phyloP scores from a whole-genome alignment of 306 rosid species.

The Ochetophila trinervis region DNA sequence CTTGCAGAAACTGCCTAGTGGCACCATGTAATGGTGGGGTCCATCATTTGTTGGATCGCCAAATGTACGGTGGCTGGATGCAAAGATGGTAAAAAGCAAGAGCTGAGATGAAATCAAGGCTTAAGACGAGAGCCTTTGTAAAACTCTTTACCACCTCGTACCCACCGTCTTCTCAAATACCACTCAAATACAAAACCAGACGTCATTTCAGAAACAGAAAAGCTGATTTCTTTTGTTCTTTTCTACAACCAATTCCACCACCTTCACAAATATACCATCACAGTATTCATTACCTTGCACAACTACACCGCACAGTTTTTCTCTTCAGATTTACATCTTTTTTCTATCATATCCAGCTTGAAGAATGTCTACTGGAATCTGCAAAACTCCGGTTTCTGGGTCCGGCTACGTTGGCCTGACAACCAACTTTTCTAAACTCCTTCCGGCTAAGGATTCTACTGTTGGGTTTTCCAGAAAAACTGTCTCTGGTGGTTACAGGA shows the following conservation, averaged over 20 bases:
- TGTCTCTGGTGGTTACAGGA: conserved; percentile 57
- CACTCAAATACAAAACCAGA: conserved; percentile 3
- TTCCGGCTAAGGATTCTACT: conserved; percentile 22
- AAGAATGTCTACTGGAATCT: conserved; percentile 49
- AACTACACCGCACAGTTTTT: not conserved
- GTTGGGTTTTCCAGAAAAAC: conserved; percentile 43
- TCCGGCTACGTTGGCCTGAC: conserved; percentile 47
- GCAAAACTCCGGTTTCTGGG: conserved; percentile 25
- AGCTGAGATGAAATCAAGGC: conserved; percentile 24
- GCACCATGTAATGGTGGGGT: conserved; percentile 29
- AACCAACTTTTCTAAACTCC: conserved; percentile 33
- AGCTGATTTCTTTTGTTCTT: conserved; percentile 19
- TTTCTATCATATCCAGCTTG: not conserved
- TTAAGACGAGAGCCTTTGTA: conserved; percentile 9
- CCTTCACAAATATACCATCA: conserved; percentile 15
- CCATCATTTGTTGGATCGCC: conserved; percentile 3
- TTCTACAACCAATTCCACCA: conserved; percentile 20
- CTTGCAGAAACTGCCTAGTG: conserved; percentile 21
- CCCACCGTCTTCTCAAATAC: conserved; percentile 33
- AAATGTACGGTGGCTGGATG: conserved; percentile 8
- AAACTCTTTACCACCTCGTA: conserved; percentile 21
- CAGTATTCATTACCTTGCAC: not conserved
- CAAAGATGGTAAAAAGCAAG: conserved; percentile 2
- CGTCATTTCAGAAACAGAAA: conserved; percentile 16
- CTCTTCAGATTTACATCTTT: not conserved